Evolutionary conservation across 1,284 basidiomycete species (phyloP), one percentile per base, ranked within the genome.

Genomic region (Meira nashicola): DNA sequence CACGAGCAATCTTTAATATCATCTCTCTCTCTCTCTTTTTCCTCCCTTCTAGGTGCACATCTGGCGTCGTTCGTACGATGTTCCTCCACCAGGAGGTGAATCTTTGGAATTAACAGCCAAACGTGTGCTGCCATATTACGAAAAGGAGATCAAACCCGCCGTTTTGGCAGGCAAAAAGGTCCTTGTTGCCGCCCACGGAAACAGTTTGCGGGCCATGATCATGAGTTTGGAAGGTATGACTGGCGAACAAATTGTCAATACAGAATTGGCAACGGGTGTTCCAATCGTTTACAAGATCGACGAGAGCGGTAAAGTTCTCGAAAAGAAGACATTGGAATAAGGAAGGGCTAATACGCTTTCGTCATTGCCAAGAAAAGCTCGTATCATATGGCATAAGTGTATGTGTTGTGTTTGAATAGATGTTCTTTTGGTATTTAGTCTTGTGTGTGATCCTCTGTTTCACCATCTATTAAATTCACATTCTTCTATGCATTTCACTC

Each of bases 281-380:
- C 80, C 80, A 41, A 80, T 80, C 65, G 72, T 80, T 15, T 81
- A 80, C 77, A 76, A 80, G 73, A 69, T 81, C 63, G 75, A 77
- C 64, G 62, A 65, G 19, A 62, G 74, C 21, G 77, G 77, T 58
- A 70, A 74, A 58, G 68, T 77, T 43, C 62, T 74, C 60, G 69
- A 69, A 51, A 77, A 77, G 73, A 65, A 74, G 63, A 71, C 75
- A 51, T 69, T 77, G 44, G 53, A 71, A 66, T 70, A 64, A 39
- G 43, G 28, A 4, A 33, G 28, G 8, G 28, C 3, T 3, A 8
- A 4, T 33, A 3, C 28, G 28, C 28, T 33, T 8, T 33, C 28
- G 28, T 33, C 28, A n/a, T n/a, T n/a, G n/a, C n/a, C n/a, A n/a
- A n/a, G n/a, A n/a, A n/a, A n/a, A n/a, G n/a, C n/a, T n/a, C n/a